Evolutionary conservation across 345 rosid genomes (phyloP).

Genomic region (Eucalyptus curtisii): DNA sequence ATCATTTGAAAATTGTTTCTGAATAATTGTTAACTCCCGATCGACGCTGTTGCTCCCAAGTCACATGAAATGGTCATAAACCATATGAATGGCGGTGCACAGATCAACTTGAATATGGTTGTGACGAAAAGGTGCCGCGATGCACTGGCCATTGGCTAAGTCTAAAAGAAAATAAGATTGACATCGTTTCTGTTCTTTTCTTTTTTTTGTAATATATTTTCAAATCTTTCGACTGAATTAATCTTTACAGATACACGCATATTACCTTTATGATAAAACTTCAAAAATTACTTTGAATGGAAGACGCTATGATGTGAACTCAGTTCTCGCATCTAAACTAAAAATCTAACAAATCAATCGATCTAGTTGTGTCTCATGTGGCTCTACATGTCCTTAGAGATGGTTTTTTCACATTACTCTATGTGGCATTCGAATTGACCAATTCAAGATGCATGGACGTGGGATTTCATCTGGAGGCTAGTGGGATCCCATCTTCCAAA

Average conservation of each 20-base stretch:
- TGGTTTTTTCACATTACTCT: background rate
- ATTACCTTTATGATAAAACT: background rate
- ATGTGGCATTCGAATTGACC: background rate
- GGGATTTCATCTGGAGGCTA: background rate
- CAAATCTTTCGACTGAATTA: background rate
- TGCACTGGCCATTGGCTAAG: background rate
- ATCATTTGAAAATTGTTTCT: background rate
- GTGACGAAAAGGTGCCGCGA: background rate
- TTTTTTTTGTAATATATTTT: background rate
- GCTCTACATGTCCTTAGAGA: background rate
- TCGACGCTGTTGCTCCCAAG: background rate
- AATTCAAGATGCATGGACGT: background rate
- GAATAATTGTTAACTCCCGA: background rate
- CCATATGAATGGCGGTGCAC: background rate
- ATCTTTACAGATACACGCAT: background rate
- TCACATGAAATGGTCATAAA: background rate
- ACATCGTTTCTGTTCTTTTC: background rate
- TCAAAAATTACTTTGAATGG: background rate
- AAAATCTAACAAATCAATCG: background rate
- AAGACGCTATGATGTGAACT: background rate
- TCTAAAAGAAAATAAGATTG: background rate
- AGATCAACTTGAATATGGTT: background rate
- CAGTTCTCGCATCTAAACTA: background rate
- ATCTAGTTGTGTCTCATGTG: background rate
- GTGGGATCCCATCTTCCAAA: background rate